These are phyloP conservation scores for Geotrichum reessii DNA, from an alignment of 1,139 yeast species.

Conservation along the genomic window DNA sequence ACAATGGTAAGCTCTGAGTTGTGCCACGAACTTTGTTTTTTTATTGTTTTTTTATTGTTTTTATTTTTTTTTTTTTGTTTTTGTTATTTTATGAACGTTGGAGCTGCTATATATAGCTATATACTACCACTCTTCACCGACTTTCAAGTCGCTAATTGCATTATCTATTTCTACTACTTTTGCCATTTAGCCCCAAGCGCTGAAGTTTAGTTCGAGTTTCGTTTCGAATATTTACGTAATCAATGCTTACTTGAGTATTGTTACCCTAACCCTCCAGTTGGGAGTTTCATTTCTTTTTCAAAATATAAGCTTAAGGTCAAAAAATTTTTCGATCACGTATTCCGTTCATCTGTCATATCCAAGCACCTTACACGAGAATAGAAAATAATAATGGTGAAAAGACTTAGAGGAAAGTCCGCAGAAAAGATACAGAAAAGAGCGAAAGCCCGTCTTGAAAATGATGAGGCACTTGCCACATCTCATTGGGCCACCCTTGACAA, in stretches of 20 bases:
- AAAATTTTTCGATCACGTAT: neutral
- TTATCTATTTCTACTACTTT: neutral
- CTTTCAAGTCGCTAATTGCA: slow-evolving; percentile 6
- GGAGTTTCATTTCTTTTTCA: slow-evolving; percentile 9
- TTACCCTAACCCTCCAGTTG: slow-evolving; percentile 4
- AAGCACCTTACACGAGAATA: neutral
- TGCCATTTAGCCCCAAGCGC: neutral
- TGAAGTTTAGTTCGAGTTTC: neutral
- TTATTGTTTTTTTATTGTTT: slow-evolving; percentile 2
- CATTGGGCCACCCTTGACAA: slow-evolving; percentile 24
- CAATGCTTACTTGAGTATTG: no score
- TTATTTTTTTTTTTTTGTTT: neutral
- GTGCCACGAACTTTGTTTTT: neutral
- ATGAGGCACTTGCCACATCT: slow-evolving; percentile 22
- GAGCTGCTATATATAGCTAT: neutral
- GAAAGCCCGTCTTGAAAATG: slow-evolving; percentile 23
- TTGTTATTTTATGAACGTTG: neutral
- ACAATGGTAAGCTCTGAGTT: slow-evolving; percentile 29
- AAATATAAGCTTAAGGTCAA: neutral
- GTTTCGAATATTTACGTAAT: neutral
- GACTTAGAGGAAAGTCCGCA: slow-evolving; percentile 27
- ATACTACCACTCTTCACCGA: neutral
- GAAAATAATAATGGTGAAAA: slow-evolving; percentile 28
- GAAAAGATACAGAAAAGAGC: slow-evolving; percentile 25
- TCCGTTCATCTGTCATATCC: neutral